phyloP scores from a whole-genome alignment of 148 eudicot species.

The Nepenthes mirabilis region DNA sequence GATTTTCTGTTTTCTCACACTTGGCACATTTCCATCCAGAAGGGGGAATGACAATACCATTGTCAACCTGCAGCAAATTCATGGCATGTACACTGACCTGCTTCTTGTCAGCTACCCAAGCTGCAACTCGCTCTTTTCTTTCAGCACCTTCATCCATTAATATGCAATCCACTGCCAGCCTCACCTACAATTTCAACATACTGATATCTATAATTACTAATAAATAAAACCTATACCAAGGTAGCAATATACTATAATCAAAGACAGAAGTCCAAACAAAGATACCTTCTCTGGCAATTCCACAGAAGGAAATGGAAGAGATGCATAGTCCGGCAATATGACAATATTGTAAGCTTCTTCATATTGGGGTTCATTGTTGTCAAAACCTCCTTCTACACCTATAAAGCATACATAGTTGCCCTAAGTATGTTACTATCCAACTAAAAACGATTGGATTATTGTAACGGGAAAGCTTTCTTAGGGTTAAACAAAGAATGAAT shows the following conservation, averaged over 20 bases:
- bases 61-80: conserved; percentile 58
- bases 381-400: conserved; percentile 93
- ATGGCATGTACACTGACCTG: conserved; percentile 55
- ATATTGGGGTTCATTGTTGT: conserved; percentile 65
- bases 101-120: conserved; percentile 89
- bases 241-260: neutral
- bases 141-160: conserved; percentile 79
- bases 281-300: conserved; percentile 90
- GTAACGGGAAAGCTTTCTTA: neutral
- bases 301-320: conserved; percentile 80
- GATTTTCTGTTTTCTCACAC: conserved; percentile 90
- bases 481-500: no score
- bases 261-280: no score
- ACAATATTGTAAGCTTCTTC: conserved; percentile 58
- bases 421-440: neutral
- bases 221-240: no score
- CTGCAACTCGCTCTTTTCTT: conserved; percentile 81
- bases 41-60: conserved; percentile 69
- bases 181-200: conserved; percentile 42
- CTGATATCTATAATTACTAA: no score
- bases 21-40: conserved; percentile 91
- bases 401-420: conserved; percentile 8
- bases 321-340: conserved; percentile 58
- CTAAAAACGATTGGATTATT: neutral
- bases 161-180: conserved; percentile 83